Evolutionary conservation across 2,329 filamentous ascomycete species (phyloP).

Genomic region (Fusarium nanum): DNA sequence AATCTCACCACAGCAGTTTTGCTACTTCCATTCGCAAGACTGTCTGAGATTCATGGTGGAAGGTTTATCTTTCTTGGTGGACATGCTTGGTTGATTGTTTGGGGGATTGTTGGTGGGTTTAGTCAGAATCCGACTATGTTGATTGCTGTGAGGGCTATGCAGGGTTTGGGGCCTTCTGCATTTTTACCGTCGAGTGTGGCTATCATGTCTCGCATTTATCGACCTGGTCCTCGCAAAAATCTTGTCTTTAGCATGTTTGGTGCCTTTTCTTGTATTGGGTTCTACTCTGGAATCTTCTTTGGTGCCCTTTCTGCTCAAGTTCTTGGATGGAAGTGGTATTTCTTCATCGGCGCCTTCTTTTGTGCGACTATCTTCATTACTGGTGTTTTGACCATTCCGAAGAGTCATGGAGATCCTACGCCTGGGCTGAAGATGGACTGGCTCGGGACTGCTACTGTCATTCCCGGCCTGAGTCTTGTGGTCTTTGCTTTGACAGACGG

Average conservation of each 20-base stretch:
- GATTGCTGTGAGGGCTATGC: slow-evolving; percentile 77
- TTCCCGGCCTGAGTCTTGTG: slow-evolving; percentile 74
- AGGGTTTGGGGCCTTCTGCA: slow-evolving; percentile 78
- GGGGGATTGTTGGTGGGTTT: slow-evolving; percentile 77
- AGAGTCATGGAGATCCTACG: slow-evolving; percentile 45
- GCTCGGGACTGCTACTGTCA: slow-evolving; percentile 69
- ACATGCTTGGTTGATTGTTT: slow-evolving; percentile 72
- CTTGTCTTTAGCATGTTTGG: slow-evolving; percentile 71
- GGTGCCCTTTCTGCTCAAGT: slow-evolving; percentile 72
- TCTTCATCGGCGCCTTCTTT: slow-evolving; percentile 68
- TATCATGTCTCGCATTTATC: slow-evolving; percentile 76
- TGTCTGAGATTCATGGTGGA: slow-evolving; percentile 71
- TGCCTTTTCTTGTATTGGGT: slow-evolving; percentile 68
- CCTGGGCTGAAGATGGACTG: slow-evolving; percentile 71
- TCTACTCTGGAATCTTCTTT: slow-evolving; percentile 75
- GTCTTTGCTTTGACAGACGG: slow-evolving; percentile 82
- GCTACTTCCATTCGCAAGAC: slow-evolving; percentile 71
- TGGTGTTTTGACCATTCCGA: slow-evolving; percentile 57
- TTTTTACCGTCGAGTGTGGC: slow-evolving; percentile 76
- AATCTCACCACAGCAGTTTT: slow-evolving; percentile 68
- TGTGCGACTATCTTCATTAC: slow-evolving; percentile 58
- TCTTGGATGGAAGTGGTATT: slow-evolving; percentile 75
- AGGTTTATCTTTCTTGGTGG: slow-evolving; percentile 71
- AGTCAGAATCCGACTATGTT: slow-evolving; percentile 74
- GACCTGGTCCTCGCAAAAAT: slow-evolving; percentile 78